These are phyloP conservation scores for Curvularia sp. DNA, from an alignment of 2,329 filamentous ascomycete genomes.

Conservation along the genomic window DNA sequence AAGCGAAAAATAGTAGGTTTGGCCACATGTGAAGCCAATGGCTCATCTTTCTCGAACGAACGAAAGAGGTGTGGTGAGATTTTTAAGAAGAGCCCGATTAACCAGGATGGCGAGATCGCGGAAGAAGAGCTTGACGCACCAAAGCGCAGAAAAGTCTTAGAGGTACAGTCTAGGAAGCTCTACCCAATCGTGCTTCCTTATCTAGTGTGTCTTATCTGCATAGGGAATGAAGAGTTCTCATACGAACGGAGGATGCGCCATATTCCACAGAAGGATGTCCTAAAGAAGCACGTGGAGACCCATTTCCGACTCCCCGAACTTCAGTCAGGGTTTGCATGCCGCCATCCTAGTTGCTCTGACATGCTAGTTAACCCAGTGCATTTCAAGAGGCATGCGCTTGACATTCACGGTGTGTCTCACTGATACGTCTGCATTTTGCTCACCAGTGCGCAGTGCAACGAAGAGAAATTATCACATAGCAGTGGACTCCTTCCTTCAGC, in stretches of 20 bases:
- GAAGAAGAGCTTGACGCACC: conserved; percentile 14
- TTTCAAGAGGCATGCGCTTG: conserved; percentile 29
- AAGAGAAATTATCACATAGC: too few relatives aligned
- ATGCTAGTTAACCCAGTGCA: conserved; percentile 18
- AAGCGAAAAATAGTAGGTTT: conserved; percentile 17
- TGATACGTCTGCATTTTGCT: conserved; percentile 6
- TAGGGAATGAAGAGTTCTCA: conserved; percentile 22
- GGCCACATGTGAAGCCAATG: conserved; percentile 10
- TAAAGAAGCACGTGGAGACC: conserved; percentile 23
- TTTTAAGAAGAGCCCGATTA: not conserved
- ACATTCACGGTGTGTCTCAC: conserved; percentile 22
- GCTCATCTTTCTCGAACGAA: conserved; percentile 10
- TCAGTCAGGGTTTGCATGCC: conserved; percentile 21
- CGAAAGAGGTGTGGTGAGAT: conserved; percentile 4
- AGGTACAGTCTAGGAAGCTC: conserved; percentile 4
- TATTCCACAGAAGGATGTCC: conserved; percentile 22
- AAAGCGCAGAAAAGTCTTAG: conserved; percentile 9
- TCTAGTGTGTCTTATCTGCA: conserved; percentile 26
- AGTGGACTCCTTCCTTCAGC: too few relatives aligned
- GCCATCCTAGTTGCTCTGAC: conserved; percentile 18
- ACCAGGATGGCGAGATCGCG: conserved; percentile 7
- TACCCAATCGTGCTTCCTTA: conserved; percentile 16
- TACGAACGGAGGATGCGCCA: conserved; percentile 19
- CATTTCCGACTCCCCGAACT: conserved; percentile 22
- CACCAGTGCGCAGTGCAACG: not conserved